These are phyloP conservation scores for Begonia fuchsioides DNA, from an alignment of 306 rosid species.

Conservation along the genomic window DNA sequence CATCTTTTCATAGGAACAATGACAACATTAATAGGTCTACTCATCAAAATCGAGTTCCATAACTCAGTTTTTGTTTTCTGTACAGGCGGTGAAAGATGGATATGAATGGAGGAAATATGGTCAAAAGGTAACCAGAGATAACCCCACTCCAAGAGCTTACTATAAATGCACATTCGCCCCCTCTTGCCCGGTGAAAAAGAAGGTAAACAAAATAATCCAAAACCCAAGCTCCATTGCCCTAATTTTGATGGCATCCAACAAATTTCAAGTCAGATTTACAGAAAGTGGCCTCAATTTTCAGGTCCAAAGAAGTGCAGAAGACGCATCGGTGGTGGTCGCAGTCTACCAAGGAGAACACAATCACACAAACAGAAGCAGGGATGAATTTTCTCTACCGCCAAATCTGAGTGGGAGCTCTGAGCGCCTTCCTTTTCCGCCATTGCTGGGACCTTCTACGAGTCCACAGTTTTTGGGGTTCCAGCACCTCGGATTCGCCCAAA, in stretches of 20 bases:
- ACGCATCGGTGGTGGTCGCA: slow-evolving; percentile 57
- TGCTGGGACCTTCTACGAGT: slow-evolving; percentile 4
- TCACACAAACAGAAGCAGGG: slow-evolving; percentile 22
- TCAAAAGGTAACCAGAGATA: slow-evolving; percentile 85
- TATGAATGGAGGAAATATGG: slow-evolving; percentile 96
- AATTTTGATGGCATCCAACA: no score
- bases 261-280: neutral
- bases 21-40: no score
- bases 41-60: no score
- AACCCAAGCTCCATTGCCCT: neutral
- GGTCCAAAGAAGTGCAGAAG: slow-evolving; percentile 85
- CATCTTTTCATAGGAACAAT: no score
- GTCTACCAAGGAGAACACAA: slow-evolving; percentile 86
- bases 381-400: slow-evolving; percentile 19
- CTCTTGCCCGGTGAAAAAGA: slow-evolving; percentile 72
- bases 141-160: slow-evolving; percentile 94
- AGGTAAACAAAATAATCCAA: slow-evolving; percentile 20
- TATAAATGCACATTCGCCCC: slow-evolving; percentile 80
- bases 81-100: slow-evolving; percentile 52
- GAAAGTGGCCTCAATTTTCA: slow-evolving; percentile 1
- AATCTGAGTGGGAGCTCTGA: slow-evolving; percentile 1
- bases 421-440: slow-evolving; percentile 10
- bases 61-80: no score
- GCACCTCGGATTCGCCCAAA: neutral
- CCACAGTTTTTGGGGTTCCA: neutral